phyloP scores from a whole-genome alignment of 2,329 filamentous ascomycete species.

The Alternaria metachromatica region DNA sequence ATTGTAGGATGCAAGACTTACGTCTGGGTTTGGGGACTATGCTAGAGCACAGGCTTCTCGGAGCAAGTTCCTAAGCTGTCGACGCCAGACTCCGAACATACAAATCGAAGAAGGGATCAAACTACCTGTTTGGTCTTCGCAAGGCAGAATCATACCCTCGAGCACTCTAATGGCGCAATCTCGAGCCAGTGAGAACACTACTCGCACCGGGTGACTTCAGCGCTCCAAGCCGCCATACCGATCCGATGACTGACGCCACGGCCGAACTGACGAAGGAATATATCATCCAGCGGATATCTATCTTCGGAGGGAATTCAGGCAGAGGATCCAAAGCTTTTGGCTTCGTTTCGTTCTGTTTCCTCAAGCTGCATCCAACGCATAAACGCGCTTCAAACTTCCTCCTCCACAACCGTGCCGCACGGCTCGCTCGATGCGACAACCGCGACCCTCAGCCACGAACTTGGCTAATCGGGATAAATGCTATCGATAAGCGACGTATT shows the following conservation, averaged over 20 bases:
- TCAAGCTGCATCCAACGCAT: constrained; percentile 1
- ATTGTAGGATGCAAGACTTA: not conserved
- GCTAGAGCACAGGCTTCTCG: not conserved
- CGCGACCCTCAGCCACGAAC: not conserved
- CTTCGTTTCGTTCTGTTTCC: not conserved
- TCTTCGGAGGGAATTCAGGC: not conserved
- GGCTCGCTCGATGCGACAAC: not conserved
- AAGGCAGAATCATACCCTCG: not conserved
- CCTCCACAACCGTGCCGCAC: not conserved
- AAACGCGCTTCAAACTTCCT: constrained; percentile 1
- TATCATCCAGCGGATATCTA: not conserved
- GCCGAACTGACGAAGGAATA: not conserved
- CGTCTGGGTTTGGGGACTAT: not conserved
- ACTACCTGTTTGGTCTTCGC: not conserved
- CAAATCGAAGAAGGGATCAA: not conserved
- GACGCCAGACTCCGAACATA: not conserved
- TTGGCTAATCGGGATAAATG: not conserved
- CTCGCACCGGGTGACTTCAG: not conserved
- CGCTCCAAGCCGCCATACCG: not conserved
- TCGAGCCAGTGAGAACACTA: not conserved
- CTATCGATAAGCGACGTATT: not conserved
- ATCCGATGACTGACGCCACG: not conserved
- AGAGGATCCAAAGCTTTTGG: not conserved
- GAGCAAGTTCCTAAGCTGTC: not conserved
- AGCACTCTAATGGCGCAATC: not conserved